Evolutionary conservation across 495 filamentous ascomycete genomes (phyloP).

Genomic region (Podospora pseudocomata): DNA sequence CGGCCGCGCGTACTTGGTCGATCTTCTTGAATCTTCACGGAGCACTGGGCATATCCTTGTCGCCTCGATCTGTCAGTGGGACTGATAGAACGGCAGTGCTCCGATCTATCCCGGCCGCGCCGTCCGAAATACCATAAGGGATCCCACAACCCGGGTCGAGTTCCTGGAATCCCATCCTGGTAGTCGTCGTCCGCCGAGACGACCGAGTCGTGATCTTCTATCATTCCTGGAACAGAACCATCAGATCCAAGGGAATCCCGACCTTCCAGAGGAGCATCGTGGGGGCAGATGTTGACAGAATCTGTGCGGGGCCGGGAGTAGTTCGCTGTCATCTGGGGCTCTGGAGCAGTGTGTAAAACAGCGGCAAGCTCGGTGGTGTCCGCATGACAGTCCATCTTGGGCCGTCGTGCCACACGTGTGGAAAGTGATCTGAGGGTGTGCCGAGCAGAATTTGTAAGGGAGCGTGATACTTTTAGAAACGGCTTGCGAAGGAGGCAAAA

Average conservation of each 20-base stretch:
- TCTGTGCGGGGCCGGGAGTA: not conserved
- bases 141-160: slow-evolving; percentile 27
- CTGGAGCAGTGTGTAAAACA: not conserved
- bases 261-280: not conserved
- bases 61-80: not conserved
- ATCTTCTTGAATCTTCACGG: slow-evolving; percentile 1
- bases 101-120: not conserved
- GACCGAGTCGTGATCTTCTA: slow-evolving; percentile 32
- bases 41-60: slow-evolving; percentile 1
- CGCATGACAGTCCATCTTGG: not conserved
- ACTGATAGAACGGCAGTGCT: not conserved
- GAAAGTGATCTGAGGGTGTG: not conserved
- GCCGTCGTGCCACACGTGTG: not conserved
- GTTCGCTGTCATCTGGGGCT: not conserved
- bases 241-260: slow-evolving; percentile 28
- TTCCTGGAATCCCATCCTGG: not conserved
- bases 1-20: not conserved
- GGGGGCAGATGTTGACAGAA: slow-evolving; percentile 4
- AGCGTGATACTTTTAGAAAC: not conserved
- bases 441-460: not conserved
- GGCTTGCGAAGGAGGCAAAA: not conserved
- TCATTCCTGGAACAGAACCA: slow-evolving; percentile 27
- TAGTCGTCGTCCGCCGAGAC: slow-evolving; percentile 30
- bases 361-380: not conserved
- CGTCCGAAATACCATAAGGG: slow-evolving; percentile 17